A percentile compares a stretch with the other conserved stretches of the same genome.
Evolutionary conservation across 345 rosid genomes (phyloP).

Genomic region (Capsella bursapastoris): DNA sequence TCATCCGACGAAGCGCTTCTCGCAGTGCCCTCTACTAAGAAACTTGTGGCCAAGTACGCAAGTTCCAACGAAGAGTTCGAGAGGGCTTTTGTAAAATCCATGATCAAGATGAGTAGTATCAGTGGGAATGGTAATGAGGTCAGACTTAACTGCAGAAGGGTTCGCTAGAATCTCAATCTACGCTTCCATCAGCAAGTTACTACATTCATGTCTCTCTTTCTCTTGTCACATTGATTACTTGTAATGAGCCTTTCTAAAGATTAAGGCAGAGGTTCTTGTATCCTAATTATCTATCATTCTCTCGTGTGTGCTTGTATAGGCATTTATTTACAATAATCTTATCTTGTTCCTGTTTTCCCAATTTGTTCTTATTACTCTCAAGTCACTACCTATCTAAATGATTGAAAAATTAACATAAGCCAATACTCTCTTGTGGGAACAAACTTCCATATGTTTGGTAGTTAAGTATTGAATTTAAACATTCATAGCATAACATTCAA

Average conservation of each 20-base stretch:
- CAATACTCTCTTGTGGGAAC: not conserved
- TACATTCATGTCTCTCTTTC: not conserved
- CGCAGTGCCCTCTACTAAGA: conserved; percentile 49
- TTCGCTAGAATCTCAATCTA: conserved; percentile 33
- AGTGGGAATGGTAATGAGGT: conserved; percentile 71
- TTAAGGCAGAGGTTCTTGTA: conserved; percentile 25
- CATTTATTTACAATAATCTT: not conserved
- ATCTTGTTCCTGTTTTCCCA: too few relatives aligned
- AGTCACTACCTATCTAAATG: not conserved
- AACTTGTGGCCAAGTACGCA: conserved; percentile 62
- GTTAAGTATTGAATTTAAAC: not conserved
- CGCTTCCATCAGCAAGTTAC: conserved; percentile 1
- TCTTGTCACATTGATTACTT: not conserved
- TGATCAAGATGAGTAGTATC: conserved; percentile 88
- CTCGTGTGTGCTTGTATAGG: conserved; percentile 4
- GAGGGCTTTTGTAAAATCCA: conserved; percentile 69
- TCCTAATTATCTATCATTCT: not conserved
- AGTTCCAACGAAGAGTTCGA: conserved; percentile 53
- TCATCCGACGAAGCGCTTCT: conserved; percentile 88
- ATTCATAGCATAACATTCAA: conserved; percentile 22
- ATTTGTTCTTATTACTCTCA: too few relatives aligned
- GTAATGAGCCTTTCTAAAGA: not conserved
- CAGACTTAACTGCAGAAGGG: conserved; percentile 68
- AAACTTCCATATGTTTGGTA: not conserved
- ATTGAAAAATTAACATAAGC: not conserved